phyloP scores from a whole-genome alignment of 139 green algal genomes.

The Yamagishiella unicocca region DNA sequence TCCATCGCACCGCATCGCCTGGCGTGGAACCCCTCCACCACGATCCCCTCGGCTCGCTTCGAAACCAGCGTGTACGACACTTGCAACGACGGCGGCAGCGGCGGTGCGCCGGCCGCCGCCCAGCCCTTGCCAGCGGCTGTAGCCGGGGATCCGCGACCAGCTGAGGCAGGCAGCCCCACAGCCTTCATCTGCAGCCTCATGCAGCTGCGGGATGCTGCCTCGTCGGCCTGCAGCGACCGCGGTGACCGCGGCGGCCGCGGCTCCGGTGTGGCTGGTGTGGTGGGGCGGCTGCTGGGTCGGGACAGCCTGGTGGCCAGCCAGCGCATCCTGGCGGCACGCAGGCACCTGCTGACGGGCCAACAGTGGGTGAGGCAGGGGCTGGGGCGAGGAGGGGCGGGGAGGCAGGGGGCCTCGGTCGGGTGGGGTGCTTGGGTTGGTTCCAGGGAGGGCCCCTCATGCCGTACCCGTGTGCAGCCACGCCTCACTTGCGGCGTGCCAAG shows the following conservation, averaged over 20 bases:
- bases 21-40: no score
- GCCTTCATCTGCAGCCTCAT: not conserved
- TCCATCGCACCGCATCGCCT: no score
- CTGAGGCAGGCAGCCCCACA: not conserved
- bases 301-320: not conserved
- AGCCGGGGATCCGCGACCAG: not conserved
- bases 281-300: not conserved
- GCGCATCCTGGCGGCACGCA: not conserved
- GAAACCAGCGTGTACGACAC: not conserved
- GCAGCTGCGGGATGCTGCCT: not conserved
- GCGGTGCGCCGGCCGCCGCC: no score
- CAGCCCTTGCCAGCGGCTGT: no score
- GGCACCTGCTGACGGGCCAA: not conserved
- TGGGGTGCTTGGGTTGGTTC: no score
- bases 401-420: no score
- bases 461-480: no score
- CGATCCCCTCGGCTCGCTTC: no score
- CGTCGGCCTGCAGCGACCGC: not conserved
- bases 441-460: no score
- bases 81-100: no score
- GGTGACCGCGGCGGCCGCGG: not conserved
- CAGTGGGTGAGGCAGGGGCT: not conserved
- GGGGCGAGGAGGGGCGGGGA: no score
- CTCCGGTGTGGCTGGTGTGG: not conserved
- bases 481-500: no score